Conservation (phyloP, 1,284 basidiomycete genomes). For the Apiotrichum gracile region DNA sequence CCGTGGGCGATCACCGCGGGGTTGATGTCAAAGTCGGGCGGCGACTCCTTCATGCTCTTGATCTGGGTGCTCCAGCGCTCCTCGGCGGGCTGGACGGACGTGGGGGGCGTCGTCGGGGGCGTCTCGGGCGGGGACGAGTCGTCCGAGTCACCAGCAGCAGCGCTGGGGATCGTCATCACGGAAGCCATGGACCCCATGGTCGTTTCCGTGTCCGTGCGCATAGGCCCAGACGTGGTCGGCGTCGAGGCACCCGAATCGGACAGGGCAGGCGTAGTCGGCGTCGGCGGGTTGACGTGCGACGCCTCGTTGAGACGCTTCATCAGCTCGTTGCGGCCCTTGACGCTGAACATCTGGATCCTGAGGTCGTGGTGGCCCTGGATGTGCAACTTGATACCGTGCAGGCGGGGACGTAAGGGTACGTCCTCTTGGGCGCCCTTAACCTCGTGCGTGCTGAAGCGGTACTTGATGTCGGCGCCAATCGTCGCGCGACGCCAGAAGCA, state of each 20-base stretch:
- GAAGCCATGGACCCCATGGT: no score
- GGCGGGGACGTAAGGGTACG: slow-evolving; percentile 41
- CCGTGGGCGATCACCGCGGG: slow-evolving; percentile 3
- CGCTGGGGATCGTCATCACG: not conserved
- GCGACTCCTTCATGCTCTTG: not conserved
- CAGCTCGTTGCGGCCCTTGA: slow-evolving; percentile 51
- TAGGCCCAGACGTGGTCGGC: no score
- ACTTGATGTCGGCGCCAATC: slow-evolving; percentile 46
- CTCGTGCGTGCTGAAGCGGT: slow-evolving; percentile 53
- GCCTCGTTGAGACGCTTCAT: slow-evolving; percentile 21
- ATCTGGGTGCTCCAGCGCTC: not conserved
- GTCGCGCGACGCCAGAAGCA: slow-evolving; percentile 46
- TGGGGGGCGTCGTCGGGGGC: not conserved
- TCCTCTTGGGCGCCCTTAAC: slow-evolving; percentile 50
- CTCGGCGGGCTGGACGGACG: not conserved
- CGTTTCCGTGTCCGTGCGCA: no score
- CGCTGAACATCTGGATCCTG: slow-evolving; percentile 53
- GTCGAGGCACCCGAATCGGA: not conserved
- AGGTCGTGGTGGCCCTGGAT: slow-evolving; percentile 54
- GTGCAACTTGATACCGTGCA: slow-evolving; percentile 52
- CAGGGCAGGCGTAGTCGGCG: no score
- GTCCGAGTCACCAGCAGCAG: not conserved
- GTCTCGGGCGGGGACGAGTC: not conserved
- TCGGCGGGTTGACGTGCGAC: not conserved
- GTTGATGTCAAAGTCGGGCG: slow-evolving; percentile 8